These are phyloP conservation scores for Wickerhamiella kurtzmanii DNA, from an alignment of 805 yeast genomes.

Conservation along the genomic window DNA sequence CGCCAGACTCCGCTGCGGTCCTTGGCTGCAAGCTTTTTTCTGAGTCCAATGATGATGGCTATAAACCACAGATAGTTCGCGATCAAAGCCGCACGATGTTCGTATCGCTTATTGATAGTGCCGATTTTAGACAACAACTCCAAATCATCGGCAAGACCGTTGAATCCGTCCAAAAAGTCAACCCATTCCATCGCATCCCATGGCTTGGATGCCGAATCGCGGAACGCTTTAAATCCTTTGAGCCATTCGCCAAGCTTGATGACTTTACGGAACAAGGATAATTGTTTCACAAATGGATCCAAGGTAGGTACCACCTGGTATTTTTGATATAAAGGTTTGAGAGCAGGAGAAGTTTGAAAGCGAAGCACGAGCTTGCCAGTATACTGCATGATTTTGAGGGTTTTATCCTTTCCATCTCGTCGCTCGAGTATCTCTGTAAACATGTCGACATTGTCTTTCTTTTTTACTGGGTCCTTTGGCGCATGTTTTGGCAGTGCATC, in stretches of 20 bases:
- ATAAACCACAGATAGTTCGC: slow-evolving; percentile 21
- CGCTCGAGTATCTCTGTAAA: slow-evolving; percentile 13
- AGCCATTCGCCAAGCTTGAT: slow-evolving; percentile 23
- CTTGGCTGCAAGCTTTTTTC: slow-evolving; percentile 3
- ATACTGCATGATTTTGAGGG: slow-evolving; percentile 22
- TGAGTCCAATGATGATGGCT: slow-evolving; percentile 16
- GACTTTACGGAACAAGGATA: slow-evolving; percentile 22
- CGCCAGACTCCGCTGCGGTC: neutral
- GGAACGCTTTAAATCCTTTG: neutral
- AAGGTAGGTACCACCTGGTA: slow-evolving; percentile 8
- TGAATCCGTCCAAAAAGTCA: slow-evolving; percentile 16
- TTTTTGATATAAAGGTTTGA: slow-evolving; percentile 17
- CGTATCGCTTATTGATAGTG: slow-evolving; percentile 11
- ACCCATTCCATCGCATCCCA: slow-evolving; percentile 3
- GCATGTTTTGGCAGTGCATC: neutral
- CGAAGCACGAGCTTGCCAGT: slow-evolving; percentile 18
- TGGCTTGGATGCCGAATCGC: neutral
- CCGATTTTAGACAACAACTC: slow-evolving; percentile 22
- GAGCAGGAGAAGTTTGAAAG: slow-evolving; percentile 4
- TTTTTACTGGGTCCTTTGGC: neutral
- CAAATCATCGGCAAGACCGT: slow-evolving; percentile 22
- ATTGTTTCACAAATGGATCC: slow-evolving; percentile 17
- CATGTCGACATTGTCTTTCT: slow-evolving; percentile 4
- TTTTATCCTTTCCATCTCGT: slow-evolving; percentile 22
- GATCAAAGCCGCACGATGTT: slow-evolving; percentile 15